phyloP scores from a whole-genome alignment of 2,329 filamentous ascomycete genomes.

The Simplicillium sp. region DNA sequence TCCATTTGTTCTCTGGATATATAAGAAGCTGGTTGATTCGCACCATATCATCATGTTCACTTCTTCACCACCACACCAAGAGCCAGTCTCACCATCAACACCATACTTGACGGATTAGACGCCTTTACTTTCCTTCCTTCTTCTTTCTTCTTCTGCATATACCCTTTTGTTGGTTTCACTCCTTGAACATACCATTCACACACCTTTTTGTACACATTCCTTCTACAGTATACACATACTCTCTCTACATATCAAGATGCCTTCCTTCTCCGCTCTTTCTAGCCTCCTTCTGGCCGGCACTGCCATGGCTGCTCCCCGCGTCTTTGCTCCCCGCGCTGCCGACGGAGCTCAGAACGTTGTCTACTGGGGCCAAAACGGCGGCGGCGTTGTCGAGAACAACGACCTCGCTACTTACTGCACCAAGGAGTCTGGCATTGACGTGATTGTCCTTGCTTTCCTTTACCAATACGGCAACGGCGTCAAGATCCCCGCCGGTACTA shows the following conservation, averaged over 20 bases:
- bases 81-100: too few relatives aligned
- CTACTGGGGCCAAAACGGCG: slow-evolving; percentile 17
- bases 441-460: slow-evolving; percentile 31
- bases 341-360: slow-evolving; percentile 18
- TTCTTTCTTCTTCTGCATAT: too few relatives aligned
- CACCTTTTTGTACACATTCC: too few relatives aligned
- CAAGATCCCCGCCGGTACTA: slow-evolving; percentile 26
- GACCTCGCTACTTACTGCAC: slow-evolving; percentile 27
- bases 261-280: background rate
- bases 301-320: slow-evolving; percentile 5
- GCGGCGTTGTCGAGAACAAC: slow-evolving; percentile 20
- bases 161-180: too few relatives aligned
- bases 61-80: too few relatives aligned
- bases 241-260: background rate
- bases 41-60: too few relatives aligned
- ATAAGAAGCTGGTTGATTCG: too few relatives aligned
- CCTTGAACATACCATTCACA: too few relatives aligned
- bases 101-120: too few relatives aligned
- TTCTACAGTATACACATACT: too few relatives aligned
- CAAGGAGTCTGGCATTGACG: slow-evolving; percentile 24
- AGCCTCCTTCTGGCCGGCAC: slow-evolving; percentile 1
- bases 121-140: too few relatives aligned
- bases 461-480: slow-evolving; percentile 24
- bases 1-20: too few relatives aligned
- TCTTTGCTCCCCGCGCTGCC: slow-evolving; percentile 4